A percentile compares a stretch with the other conserved stretches of the same genome.
phyloP scores from a whole-genome alignment of 164 flowering plant genomes.

The Vitis cinerea region DNA sequence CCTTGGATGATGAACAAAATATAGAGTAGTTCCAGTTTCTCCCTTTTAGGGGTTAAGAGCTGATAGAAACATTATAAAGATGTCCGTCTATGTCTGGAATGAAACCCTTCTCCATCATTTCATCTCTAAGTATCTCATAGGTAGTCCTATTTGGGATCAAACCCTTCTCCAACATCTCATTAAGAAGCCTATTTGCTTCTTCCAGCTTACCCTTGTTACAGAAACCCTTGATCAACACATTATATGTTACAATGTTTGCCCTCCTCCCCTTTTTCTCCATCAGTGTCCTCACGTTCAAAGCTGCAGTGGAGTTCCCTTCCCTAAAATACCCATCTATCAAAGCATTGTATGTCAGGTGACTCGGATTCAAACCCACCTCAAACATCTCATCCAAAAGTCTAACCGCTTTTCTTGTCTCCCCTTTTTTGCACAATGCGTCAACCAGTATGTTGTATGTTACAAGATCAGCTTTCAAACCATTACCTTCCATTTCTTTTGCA shows the following conservation, averaged over 20 bases:
- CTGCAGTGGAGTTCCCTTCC: constrained; percentile 56
- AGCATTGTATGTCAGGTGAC: constrained; percentile 55
- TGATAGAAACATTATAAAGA: constrained; percentile 32
- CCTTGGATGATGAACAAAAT: too few relatives aligned
- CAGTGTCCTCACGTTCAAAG: constrained; percentile 44
- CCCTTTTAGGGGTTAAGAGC: constrained; percentile 6
- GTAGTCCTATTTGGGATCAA: constrained; percentile 53
- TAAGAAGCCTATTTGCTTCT: constrained; percentile 62
- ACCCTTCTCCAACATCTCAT: constrained; percentile 75
- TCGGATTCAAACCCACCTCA: constrained; percentile 46
- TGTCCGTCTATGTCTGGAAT: constrained; percentile 68
- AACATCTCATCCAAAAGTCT: constrained; percentile 47
- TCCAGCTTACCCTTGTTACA: constrained; percentile 52
- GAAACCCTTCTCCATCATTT: constrained; percentile 67
- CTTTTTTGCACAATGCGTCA: constrained; percentile 37
- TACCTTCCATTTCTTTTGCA: constrained; percentile 35
- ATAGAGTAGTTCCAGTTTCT: too few relatives aligned
- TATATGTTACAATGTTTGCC: constrained; percentile 56
- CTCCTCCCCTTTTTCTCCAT: constrained; percentile 63
- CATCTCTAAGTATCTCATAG: constrained; percentile 52
- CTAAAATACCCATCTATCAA: constrained; percentile 56
- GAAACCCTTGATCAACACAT: constrained; percentile 56
- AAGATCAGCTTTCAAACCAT: constrained; percentile 38
- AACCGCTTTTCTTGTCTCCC: constrained; percentile 44
- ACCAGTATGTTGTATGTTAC: constrained; percentile 50